phyloP scores from a whole-genome alignment of 1,284 basidiomycete species.

The Rhodotorula sp. region DNA sequence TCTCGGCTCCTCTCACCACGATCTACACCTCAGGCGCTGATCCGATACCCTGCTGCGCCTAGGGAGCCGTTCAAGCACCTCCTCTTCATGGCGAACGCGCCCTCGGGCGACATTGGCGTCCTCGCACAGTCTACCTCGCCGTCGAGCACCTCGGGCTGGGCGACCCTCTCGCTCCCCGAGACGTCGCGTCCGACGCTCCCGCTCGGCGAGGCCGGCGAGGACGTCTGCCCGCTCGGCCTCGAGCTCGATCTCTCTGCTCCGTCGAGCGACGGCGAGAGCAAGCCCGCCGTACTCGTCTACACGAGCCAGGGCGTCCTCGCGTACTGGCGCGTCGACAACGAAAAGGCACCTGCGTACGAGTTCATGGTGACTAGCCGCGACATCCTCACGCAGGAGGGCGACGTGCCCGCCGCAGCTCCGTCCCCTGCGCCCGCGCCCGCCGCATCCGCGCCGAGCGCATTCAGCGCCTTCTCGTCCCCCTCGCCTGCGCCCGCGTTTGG shows the following conservation, averaged over 20 bases:
- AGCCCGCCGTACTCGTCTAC: conserved; percentile 55
- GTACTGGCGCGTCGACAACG: conserved; percentile 56
- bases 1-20: background rate
- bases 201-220: conserved; percentile 50
- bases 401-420: conserved; percentile 7
- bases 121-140: conserved; percentile 40
- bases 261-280: conserved; percentile 51
- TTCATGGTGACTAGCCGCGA: conserved; percentile 50
- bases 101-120: conserved; percentile 51
- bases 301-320: conserved; percentile 57
- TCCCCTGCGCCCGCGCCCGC: too few species aligned
- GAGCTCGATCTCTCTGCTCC: conserved; percentile 56
- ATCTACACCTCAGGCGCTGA: conserved; percentile 42
- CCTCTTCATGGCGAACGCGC: conserved; percentile 52
- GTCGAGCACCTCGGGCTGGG: conserved; percentile 48
- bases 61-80: conserved; percentile 54
- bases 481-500: conserved; percentile 8
- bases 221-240: conserved; percentile 56
- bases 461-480: conserved; percentile 30
- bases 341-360: conserved; percentile 50
- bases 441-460: conserved; percentile 3
- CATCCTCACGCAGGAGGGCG: conserved; percentile 29
- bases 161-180: conserved; percentile 56
- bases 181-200: conserved; percentile 56
- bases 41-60: conserved; percentile 22